Base-by-base conservation (phyloP, 2,329 filamentous ascomycete genomes). In the Xylaria sp. region DNA sequence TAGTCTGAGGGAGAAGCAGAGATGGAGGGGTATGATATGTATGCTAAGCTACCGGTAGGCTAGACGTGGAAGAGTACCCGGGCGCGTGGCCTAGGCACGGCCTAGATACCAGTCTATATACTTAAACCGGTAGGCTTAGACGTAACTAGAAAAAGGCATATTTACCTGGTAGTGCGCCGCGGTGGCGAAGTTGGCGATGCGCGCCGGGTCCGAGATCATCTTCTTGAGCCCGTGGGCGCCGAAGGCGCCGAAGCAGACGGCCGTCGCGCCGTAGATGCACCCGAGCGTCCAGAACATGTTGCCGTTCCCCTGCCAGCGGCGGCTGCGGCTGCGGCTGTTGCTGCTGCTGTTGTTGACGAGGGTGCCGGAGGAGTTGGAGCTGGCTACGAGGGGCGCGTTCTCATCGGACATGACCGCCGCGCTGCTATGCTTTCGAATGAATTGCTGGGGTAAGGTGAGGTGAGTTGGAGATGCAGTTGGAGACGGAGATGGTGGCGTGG, bases 101-200 rank as follows among this genome's bases (percentile, higher is more conserved):
- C n/a, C n/a, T n/a, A n/a, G n/a, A n/a, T n/a, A n/a, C n/a, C n/a
- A n/a, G n/a, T n/a, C n/a, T n/a, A n/a, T n/a, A n/a, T n/a, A n/a
- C n/a, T n/a, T 3, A n/a, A 16, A 20, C 16, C 2, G 11, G 5
- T 26, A 59, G 38, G 42, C 13, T 7, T 17, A 37, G 24, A 51
- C 22, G 42, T 13, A 24, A 44, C 19, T 17, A 13, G 18, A 39
- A 8, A 9, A 26, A 26, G 24, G 24, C 6, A 26, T 11, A 11
- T 26, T 26, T n/a, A 86, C 85, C 73, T 88, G 85, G 63, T 89
- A 89, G 39, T 89, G 85, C 2, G 86, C 85, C 1, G 85, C 86
- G 0, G 85, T 89, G 9, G 72, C 69, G 80, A 84, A 89, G 66
- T 77, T 87, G 5, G 82, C 79, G 39, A 88, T 69, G 56, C 78